Conservation (phyloP, 768 basidiomycete genomes). For the Pulveroboletus sp. region DNA sequence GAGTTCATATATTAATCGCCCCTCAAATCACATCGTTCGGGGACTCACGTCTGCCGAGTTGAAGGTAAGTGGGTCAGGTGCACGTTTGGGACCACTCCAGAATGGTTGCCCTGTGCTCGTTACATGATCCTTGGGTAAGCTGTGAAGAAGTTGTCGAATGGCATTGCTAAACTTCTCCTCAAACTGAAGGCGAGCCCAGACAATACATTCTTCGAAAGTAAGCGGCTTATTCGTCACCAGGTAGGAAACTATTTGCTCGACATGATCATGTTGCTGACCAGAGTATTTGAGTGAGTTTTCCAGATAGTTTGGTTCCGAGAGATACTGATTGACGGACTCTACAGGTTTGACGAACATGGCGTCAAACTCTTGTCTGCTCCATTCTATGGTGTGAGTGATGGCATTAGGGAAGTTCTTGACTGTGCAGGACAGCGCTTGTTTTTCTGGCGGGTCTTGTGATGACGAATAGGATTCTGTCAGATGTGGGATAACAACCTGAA, state of each 20-base stretch:
- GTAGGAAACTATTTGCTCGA: constrained; percentile 84
- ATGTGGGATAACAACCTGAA: constrained; percentile 92
- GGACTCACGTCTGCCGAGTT: constrained; percentile 78
- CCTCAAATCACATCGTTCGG: constrained; percentile 1
- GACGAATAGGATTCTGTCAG: constrained; percentile 96
- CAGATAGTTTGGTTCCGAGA: constrained; percentile 94
- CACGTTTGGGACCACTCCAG: constrained; percentile 99
- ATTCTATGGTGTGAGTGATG: constrained; percentile 98
- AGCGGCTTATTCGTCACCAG: constrained; percentile 91
- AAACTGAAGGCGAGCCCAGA: constrained; percentile 95
- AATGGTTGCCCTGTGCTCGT: constrained; percentile 94
- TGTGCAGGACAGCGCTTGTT: constrained; percentile 94
- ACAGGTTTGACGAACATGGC: constrained; percentile 91
- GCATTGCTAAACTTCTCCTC: constrained; percentile 92
- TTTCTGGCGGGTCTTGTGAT: constrained; percentile 98
- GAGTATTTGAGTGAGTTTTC: constrained; percentile 89
- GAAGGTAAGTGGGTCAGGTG: constrained; percentile 88
- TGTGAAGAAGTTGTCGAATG: constrained; percentile 90
- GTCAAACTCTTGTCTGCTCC: constrained; percentile 93
- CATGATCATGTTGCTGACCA: constrained; percentile 87
- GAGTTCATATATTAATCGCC: constrained; percentile 8
- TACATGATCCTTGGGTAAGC: constrained; percentile 90
- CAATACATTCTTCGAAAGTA: constrained; percentile 95
- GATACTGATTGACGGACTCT: constrained; percentile 92
- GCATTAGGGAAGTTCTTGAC: constrained; percentile 99